Evolutionary conservation across 192 early-diverging fungal species (phyloP), one percentile per base, ranked within the genome.

Genomic region (Linnemannia zychae): DNA sequence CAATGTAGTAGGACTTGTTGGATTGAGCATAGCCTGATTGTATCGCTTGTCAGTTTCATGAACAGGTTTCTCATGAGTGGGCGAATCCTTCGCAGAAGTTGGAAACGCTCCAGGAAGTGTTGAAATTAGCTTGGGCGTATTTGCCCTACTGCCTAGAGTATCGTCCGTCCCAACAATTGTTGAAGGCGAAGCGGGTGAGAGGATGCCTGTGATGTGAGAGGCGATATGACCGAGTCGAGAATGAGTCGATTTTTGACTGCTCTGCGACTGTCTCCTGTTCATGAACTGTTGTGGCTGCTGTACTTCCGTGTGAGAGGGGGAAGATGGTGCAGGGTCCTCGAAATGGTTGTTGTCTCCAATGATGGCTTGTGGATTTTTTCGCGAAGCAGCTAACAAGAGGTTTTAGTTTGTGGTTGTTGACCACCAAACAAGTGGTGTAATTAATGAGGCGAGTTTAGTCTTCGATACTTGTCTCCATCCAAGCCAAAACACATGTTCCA

Each of bases 331-430:
- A 47, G 34, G 66, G 31, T 50, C 67, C 16, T 77, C 66, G 17
- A 77, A 52, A 20, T 73, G 40, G 11, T 28, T 71, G n/a, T 28
- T 78, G 63, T 85, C 77, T n/a, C 77, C 77, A 9, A 85, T 67
- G 37, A 85, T 72, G 0, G 83, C 83, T 63, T 85, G 83, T 18
- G 83, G 83, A 33, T 85, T 85, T 12, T 79, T 79, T 67, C 77
- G 44, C 15, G 68, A 57, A 17, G 46, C 24, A 17, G 75, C 78
- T 79, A 73, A n/a, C n/a, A n/a, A 28, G 46, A 46, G 11, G n/a
- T 31, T 28, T 0, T 24, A 28, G 11, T 31, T 33, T 63, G 57
- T 13, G 3, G 57, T 63, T 31, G 57, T 31, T 63, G 24, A 31
- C 57, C 24, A 60, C 57, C 57, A 17, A 1, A 16, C 40, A 28